phyloP scores from a whole-genome alignment of 2,329 filamentous ascomycete species.

The Microsporum ferrugineum region DNA sequence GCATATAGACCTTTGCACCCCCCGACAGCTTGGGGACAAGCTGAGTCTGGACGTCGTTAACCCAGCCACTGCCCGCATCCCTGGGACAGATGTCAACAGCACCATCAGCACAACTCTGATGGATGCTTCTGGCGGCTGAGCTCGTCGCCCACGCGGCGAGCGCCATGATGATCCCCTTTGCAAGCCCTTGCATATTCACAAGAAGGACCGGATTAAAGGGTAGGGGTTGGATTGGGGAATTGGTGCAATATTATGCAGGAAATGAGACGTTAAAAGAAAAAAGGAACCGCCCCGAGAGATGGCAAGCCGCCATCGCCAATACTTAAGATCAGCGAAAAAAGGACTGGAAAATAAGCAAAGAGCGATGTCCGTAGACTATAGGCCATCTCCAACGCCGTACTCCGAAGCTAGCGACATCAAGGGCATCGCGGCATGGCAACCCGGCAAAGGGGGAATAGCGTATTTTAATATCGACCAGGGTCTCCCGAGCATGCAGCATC shows the following conservation, averaged over 20 bases:
- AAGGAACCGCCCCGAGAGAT: background rate
- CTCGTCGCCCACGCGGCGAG: slow-evolving; percentile 19
- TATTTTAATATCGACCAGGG: background rate
- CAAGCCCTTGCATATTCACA: slow-evolving; percentile 3
- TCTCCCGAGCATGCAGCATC: background rate
- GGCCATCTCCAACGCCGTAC: background rate
- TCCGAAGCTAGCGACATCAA: background rate
- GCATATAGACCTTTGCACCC: slow-evolving; percentile 33
- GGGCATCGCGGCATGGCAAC: background rate
- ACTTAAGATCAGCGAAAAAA: background rate
- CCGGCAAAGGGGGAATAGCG: background rate
- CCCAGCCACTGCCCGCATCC: background rate
- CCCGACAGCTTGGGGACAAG: slow-evolving; percentile 25
- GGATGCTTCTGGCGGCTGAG: slow-evolving; percentile 10
- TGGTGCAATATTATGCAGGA: background rate
- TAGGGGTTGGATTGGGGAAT: background rate
- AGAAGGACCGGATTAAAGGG: background rate
- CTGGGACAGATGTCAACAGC: slow-evolving; percentile 8
- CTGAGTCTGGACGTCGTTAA: slow-evolving; percentile 14
- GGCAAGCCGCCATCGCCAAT: background rate
- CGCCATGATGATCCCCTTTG: slow-evolving; percentile 17
- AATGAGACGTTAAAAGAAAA: background rate
- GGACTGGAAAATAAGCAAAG: background rate
- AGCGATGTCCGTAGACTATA: background rate
- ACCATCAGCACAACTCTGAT: background rate